Conservation (phyloP, 2,329 filamentous ascomycete species). For the Xylaria sp. region DNA sequence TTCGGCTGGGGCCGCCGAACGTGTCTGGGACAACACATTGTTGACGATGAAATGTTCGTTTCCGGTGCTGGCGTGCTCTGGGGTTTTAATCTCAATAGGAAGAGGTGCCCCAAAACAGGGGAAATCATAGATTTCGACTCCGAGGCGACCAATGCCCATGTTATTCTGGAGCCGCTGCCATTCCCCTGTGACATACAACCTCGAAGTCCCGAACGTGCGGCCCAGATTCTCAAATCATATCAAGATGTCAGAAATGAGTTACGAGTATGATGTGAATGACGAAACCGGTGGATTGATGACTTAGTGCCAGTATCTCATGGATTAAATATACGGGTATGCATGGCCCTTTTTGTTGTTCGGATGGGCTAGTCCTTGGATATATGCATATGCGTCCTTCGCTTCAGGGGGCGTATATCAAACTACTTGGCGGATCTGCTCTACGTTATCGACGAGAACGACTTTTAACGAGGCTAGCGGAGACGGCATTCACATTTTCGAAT, state of each 20-base stretch:
- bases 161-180: constrained; percentile 61
- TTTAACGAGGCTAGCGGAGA: not conserved
- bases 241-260: constrained; percentile 49
- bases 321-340: no score
- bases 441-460: not conserved
- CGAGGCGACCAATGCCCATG: constrained; percentile 62
- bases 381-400: no score
- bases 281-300: not conserved
- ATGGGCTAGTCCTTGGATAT: no score
- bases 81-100: constrained; percentile 58
- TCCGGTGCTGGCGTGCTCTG: constrained; percentile 60
- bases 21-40: constrained; percentile 71
- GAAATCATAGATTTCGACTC: constrained; percentile 57
- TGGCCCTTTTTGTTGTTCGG: no score
- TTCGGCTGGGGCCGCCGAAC: constrained; percentile 73
- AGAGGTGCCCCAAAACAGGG: constrained; percentile 56
- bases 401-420: no score
- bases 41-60: constrained; percentile 67
- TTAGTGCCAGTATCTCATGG: not conserved
- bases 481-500: not conserved
- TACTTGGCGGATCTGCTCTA: not conserved
- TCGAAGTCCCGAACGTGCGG: constrained; percentile 53
- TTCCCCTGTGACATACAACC: constrained; percentile 59
- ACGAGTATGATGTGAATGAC: constrained; percentile 39
- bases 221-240: constrained; percentile 53